A percentile compares a stretch with the other conserved stretches of the same genome.
phyloP scores from a whole-genome alignment of 2,329 filamentous ascomycete genomes.

The Fonsecaea pedrosoi region DNA sequence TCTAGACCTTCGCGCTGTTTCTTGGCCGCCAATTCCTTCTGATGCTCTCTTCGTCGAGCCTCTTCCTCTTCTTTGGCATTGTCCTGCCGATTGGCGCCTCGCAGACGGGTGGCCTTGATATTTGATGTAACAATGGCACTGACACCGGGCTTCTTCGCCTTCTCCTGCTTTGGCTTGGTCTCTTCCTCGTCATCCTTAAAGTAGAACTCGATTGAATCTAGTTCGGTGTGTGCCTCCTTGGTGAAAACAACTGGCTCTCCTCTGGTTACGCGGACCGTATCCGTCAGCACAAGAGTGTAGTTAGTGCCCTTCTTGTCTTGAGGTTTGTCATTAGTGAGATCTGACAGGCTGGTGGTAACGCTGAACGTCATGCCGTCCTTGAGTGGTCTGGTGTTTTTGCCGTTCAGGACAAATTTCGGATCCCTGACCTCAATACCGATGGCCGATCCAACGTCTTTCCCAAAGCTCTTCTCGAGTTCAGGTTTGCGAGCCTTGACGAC shows the following conservation, averaged over 20 bases:
- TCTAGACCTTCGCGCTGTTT: constrained; percentile 88
- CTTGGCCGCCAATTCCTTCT: constrained; percentile 84
- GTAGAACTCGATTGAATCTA: constrained; percentile 96
- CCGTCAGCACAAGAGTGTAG: constrained; percentile 88
- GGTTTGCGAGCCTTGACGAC: constrained; percentile 89
- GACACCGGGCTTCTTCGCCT: constrained; percentile 85
- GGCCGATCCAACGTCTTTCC: constrained; percentile 89
- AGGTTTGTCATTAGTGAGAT: constrained; percentile 83
- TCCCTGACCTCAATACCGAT: constrained; percentile 94
- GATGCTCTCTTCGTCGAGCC: constrained; percentile 83
- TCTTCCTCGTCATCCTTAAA: constrained; percentile 92
- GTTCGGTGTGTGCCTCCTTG: constrained; percentile 85
- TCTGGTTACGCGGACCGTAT: constrained; percentile 86
- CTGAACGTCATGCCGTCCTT: constrained; percentile 98
- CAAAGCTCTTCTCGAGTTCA: constrained; percentile 91
- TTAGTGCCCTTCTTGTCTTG: constrained; percentile 88
- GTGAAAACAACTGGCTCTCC: constrained; percentile 76
- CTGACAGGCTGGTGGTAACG: constrained; percentile 86
- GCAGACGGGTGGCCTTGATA: constrained; percentile 89
- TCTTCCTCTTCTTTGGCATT: constrained; percentile 79
- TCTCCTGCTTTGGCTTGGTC: constrained; percentile 80
- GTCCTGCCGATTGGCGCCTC: constrained; percentile 80
- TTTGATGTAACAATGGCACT: constrained; percentile 92
- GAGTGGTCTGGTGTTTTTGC: constrained; percentile 79
- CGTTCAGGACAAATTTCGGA: constrained; percentile 79